phyloP scores from a whole-genome alignment of 1,284 basidiomycete species.

The Pascua guehoae region DNA sequence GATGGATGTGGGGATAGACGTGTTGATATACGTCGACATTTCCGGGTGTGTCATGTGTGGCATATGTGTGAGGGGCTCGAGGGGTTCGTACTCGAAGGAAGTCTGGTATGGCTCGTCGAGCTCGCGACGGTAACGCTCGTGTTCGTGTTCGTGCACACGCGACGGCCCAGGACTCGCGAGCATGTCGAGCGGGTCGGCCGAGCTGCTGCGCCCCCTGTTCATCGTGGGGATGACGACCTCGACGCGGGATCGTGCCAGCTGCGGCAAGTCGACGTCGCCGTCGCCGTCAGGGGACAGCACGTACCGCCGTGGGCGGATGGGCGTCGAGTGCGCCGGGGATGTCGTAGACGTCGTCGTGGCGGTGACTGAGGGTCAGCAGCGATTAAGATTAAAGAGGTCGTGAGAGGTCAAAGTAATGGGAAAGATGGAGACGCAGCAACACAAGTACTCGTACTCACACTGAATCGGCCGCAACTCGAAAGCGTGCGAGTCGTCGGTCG shows the following conservation, averaged over 20 bases:
- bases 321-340: neutral
- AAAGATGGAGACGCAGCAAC: constrained; percentile 7
- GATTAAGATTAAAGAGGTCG: neutral
- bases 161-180: neutral
- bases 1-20: neutral
- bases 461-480: constrained; percentile 29
- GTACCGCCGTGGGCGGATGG: neutral
- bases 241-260: neutral
- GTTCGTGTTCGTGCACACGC: too few species aligned
- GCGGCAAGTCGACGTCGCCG: neutral
- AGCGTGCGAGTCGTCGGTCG: constrained; percentile 34
- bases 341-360: neutral
- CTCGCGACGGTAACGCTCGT: neutral
- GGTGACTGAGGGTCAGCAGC: neutral
- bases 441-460: too few species aligned
- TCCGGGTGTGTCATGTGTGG: neutral
- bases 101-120: neutral
- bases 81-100: neutral
- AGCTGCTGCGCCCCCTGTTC: neutral
- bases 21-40: neutral
- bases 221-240: constrained; percentile 12
- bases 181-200: constrained; percentile 6
- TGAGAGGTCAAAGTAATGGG: neutral
- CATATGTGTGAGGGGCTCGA: neutral
- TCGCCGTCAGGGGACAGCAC: too few species aligned